Evolutionary conservation across 805 yeast genomes (phyloP), one percentile per base, ranked within the genome.

Genomic region (Brettanomyces sp.): DNA sequence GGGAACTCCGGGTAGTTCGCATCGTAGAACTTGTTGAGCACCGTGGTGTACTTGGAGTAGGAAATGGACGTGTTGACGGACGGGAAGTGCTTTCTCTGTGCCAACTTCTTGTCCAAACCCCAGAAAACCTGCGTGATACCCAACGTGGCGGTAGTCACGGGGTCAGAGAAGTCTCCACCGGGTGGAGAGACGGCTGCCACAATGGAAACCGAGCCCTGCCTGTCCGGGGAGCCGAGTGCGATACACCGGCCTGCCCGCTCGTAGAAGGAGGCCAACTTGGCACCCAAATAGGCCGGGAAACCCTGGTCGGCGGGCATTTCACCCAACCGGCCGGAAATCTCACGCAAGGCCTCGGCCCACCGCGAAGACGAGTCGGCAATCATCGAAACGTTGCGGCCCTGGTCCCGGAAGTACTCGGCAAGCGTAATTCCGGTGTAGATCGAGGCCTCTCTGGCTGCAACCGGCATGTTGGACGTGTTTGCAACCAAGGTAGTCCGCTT

Each of bases 251-350:
- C 99, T 41, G 99, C 99, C 75, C 99, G 88, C 74, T 93, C 99
- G 70, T 93, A 93, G 80, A 93, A 93, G 47, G 98, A 91, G 47
- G 99, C 98, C 60, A 93, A 79, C 67, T 93, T 93, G 45, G 99
- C 96, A 74, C 99, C 99, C 67, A 93, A 77, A 67, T 93, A 93
- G 44, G 99, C 99, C 51, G 99, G 99, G 93, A 90, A 93, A 76
- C 99, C 99, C 76, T 95, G 99, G 72, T 93, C 99, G 51, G 99
- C 99, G 65, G 99, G 99, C 99, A 93, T 93, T 77, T 93, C 99
- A 72, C 99, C 99, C 67, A 93, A 77, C 79, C 99, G 95, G 79
- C 99, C 99, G 45, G 98, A 90, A 67, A 93, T 85, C 79, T 93
- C 99, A 83, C 99, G 90, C 66, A 93, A 78, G 51, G 99, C 99